These are phyloP conservation scores for Thermothielavioides terrestris DNA, from an alignment of 495 filamentous ascomycete genomes.

Conservation along the genomic window DNA sequence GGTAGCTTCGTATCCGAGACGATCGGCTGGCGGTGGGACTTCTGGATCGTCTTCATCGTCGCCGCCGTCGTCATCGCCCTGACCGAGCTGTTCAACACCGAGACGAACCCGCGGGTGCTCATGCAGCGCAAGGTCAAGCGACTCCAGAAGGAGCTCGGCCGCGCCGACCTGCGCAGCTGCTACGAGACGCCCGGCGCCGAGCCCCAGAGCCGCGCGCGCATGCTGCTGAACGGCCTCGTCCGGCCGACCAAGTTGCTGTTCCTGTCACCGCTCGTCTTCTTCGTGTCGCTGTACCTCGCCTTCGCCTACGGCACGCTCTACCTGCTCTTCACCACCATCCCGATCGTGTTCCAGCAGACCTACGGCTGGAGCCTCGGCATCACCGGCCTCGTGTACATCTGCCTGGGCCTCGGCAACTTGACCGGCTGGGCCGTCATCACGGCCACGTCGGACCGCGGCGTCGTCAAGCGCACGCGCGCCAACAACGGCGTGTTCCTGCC, in stretches of 20 bases:
- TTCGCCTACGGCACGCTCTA: conserved; percentile 70
- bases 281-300: conserved; percentile 64
- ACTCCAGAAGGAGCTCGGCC: conserved; percentile 30
- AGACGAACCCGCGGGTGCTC: conserved; percentile 48
- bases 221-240: conserved; percentile 37
- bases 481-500: conserved; percentile 50
- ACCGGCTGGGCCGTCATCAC: conserved; percentile 27
- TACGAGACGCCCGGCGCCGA: conserved; percentile 18
- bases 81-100: conserved; percentile 43
- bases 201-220: conserved; percentile 11
- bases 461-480: conserved; percentile 31
- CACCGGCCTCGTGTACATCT: conserved; percentile 39
- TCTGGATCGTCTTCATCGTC: conserved; percentile 50
- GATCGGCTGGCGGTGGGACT: conserved; percentile 53
- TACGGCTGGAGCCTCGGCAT: conserved; percentile 38
- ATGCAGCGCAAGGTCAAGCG: conserved; percentile 42
- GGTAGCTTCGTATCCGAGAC: conserved; percentile 48
- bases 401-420: conserved; percentile 38
- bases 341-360: conserved; percentile 47
- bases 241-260: conserved; percentile 51
- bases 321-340: conserved; percentile 66
- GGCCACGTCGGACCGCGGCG: conserved; percentile 32
- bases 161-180: conserved; percentile 29
- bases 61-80: conserved; percentile 30
- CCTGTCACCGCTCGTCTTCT: conserved; percentile 55